Percentiles rank a stretch among this genome's conserved stretches.
Evolutionary conservation across 306 rosid species (phyloP).

Genomic region (Macrotyloma uniflorum): DNA sequence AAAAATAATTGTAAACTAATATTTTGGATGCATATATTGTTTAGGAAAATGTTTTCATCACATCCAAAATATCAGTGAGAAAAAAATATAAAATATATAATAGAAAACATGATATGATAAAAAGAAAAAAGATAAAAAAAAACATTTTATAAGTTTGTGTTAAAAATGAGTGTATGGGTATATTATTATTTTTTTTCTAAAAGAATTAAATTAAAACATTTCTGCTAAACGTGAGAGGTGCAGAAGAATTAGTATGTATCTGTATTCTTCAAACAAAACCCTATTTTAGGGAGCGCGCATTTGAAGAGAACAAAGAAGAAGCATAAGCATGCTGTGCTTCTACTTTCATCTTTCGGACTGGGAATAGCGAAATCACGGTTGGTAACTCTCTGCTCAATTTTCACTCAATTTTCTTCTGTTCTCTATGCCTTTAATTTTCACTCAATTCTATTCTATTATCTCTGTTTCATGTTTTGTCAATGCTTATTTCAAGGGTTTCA

Average conservation of each 20-base stretch:
- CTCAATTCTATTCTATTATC: not conserved
- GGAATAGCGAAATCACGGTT: not conserved
- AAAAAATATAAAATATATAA: too few species aligned
- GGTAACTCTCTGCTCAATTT: not conserved
- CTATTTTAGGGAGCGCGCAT: not conserved
- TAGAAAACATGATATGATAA: too few species aligned
- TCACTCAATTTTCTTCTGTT: not conserved
- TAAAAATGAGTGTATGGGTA: too few species aligned
- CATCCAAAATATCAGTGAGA: too few species aligned
- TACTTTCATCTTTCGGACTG: not conserved
- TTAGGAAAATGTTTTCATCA: too few species aligned
- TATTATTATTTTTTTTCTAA: not conserved
- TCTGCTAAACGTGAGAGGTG: not conserved
- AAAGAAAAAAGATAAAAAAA: too few species aligned
- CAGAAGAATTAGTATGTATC: not conserved
- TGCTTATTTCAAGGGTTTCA: conserved; percentile 9
- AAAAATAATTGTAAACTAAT: too few species aligned
- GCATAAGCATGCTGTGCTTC: not conserved
- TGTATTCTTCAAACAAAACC: not conserved
- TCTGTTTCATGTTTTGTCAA: not conserved
- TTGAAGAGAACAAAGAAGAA: conserved; percentile 2
- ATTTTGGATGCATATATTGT: too few species aligned
- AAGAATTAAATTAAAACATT: not conserved
- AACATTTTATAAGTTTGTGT: too few species aligned
- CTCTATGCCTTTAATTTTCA: not conserved